Conservation (phyloP, 2,329 filamentous ascomycete genomes). For the Tolypocladium nubicola region DNA sequence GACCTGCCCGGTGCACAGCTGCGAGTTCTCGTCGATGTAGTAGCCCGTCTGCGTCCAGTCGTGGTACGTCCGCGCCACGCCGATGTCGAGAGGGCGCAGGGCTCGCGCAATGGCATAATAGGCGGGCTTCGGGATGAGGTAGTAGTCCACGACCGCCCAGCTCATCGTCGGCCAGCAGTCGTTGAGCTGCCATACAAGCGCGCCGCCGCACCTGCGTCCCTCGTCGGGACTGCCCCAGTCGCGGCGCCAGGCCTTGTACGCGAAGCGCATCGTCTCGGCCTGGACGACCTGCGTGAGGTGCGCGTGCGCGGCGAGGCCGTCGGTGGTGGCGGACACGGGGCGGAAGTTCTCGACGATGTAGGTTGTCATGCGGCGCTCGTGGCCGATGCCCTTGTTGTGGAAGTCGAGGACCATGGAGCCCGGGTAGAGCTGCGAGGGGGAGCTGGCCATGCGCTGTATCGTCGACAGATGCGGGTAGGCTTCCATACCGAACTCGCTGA, state of each 20-base stretch:
- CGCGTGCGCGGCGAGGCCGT: conserved; percentile 61
- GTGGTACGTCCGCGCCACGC: conserved; percentile 33
- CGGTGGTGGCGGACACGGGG: conserved; percentile 11
- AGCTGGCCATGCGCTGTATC: conserved; percentile 52
- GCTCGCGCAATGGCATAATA: conserved; percentile 41
- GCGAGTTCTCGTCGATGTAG: neutral
- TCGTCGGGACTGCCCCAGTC: conserved; percentile 40
- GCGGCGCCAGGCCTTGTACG: conserved; percentile 47
- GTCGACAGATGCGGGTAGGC: conserved; percentile 56
- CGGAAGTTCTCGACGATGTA: conserved; percentile 71
- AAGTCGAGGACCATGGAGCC: conserved; percentile 69
- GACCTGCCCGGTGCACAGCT: conserved; percentile 8
- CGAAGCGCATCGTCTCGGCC: conserved; percentile 38
- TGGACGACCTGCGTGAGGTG: conserved; percentile 52
- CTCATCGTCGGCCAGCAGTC: conserved; percentile 59
- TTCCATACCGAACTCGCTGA: conserved; percentile 71
- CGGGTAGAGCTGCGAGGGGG: conserved; percentile 41
- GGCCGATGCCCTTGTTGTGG: conserved; percentile 73
- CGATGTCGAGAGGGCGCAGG: conserved; percentile 48
- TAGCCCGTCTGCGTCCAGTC: conserved; percentile 25
- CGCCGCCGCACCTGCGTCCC: conserved; percentile 51
- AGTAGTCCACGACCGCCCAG: conserved; percentile 56
- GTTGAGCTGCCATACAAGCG: conserved; percentile 59
- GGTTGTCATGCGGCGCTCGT: conserved; percentile 62
- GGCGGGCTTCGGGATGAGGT: conserved; percentile 54